These are phyloP conservation scores for Mortierella sp. DNA, from an alignment of 371 early-diverging fungal genomes.

Conservation along the genomic window DNA sequence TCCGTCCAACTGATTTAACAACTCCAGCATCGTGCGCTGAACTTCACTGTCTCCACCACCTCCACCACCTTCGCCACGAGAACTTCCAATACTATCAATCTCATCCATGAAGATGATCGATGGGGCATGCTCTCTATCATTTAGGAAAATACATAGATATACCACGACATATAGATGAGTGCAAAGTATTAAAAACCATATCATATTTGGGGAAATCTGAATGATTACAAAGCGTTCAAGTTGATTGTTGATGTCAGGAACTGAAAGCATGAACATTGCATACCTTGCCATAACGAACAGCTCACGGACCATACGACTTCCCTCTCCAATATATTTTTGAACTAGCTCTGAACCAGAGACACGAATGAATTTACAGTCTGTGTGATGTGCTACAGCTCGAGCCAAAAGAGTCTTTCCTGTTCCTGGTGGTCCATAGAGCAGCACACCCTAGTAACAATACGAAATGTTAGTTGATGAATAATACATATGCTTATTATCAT, in stretches of 20 bases:
- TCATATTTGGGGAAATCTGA: background rate
- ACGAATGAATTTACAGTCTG: constrained; percentile 99
- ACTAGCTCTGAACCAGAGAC: constrained; percentile 99
- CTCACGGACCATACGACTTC: constrained; percentile 99
- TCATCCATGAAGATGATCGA: constrained; percentile 99
- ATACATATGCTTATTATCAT: background rate
- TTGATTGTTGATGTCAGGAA: background rate
- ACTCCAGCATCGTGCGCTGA: constrained; percentile 99
- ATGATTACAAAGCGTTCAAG: background rate
- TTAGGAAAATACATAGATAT: background rate
- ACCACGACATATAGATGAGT: too few species aligned
- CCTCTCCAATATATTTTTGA: constrained; percentile 99
- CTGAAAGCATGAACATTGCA: background rate
- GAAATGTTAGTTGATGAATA: background rate
- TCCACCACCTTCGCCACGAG: constrained; percentile 88
- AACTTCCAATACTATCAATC: constrained; percentile 99
- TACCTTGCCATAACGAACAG: constrained; percentile 99
- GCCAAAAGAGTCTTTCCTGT: constrained; percentile 99
- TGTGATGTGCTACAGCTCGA: constrained; percentile 99
- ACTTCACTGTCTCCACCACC: constrained; percentile 98
- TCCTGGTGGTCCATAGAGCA: constrained; percentile 99
- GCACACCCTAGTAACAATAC: constrained; percentile 76
- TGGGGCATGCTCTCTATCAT: constrained; percentile 90
- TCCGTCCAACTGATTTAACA: constrained; percentile 99
- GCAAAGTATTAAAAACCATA: background rate